Conservation (phyloP, 257 asterid species). For the Solanum boliviense region DNA sequence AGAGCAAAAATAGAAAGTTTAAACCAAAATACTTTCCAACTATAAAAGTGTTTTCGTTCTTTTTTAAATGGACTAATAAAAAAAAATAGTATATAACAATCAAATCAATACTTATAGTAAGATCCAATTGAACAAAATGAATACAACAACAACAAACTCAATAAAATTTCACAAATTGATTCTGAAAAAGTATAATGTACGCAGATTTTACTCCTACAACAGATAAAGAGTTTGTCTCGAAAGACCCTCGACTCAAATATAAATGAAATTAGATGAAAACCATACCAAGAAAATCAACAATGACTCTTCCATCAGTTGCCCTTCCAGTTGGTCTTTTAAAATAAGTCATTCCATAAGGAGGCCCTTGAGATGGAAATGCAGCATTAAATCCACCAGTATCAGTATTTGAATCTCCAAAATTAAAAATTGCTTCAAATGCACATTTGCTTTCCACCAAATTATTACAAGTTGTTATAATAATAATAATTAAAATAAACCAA, state of each 20-base stretch:
- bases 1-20: background rate
- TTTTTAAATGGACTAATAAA: background rate
- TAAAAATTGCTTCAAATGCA: constrained; percentile 53
- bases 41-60: background rate
- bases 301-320: constrained; percentile 73
- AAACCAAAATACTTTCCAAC: background rate
- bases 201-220: too few relatives aligned
- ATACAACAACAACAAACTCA: background rate
- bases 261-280: background rate
- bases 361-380: constrained; percentile 56
- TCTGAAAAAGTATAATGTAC: background rate
- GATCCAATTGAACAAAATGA: background rate
- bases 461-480: background rate
- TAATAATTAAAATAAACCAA: background rate
- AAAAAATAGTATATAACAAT: background rate
- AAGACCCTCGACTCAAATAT: background rate
- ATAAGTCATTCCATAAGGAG: constrained; percentile 71
- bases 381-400: constrained; percentile 78
- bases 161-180: too few relatives aligned
- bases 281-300: constrained; percentile 72
- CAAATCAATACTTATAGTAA: background rate
- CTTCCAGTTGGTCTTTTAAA: constrained; percentile 64
- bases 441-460: constrained; percentile 14
- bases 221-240: background rate
- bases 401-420: constrained; percentile 71